These are phyloP conservation scores for Phytophthora cactorum DNA, from an alignment of 352 stramenopile genomes.

Conservation along the genomic window DNA sequence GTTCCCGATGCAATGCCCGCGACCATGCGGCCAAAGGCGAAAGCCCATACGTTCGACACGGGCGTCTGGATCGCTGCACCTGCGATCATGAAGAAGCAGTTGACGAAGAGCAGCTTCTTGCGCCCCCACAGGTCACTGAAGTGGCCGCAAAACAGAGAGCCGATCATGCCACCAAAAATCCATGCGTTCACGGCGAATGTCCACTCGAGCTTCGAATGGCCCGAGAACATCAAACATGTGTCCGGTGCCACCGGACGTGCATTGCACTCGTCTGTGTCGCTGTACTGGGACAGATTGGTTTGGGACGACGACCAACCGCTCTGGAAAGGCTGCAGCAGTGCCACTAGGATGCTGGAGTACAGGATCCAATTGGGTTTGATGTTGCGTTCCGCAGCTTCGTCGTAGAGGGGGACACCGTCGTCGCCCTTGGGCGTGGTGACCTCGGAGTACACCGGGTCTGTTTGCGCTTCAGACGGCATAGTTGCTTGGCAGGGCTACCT, in stretches of 20 bases:
- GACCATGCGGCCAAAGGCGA: constrained; percentile 33
- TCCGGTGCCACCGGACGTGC: constrained; percentile 41
- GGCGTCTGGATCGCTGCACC: constrained; percentile 43
- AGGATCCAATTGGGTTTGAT: constrained; percentile 47
- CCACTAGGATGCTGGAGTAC: constrained; percentile 50
- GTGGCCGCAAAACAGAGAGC: constrained; percentile 42
- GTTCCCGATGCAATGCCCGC: constrained; percentile 21
- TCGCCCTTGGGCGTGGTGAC: constrained; percentile 17
- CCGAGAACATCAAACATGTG: constrained; percentile 47
- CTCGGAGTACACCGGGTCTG: not conserved
- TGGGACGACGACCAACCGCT: constrained; percentile 65
- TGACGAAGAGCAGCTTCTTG: constrained; percentile 35
- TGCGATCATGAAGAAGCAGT: constrained; percentile 44
- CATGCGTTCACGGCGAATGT: constrained; percentile 41
- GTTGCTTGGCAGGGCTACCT: not conserved
- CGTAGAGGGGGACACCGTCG: constrained; percentile 13
- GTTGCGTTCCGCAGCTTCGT: constrained; percentile 18
- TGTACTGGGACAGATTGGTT: constrained; percentile 68
- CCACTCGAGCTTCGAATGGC: constrained; percentile 44
- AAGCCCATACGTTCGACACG: constrained; percentile 38
- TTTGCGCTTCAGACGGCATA: not conserved
- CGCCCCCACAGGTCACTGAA: constrained; percentile 42
- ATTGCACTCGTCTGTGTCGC: constrained; percentile 55
- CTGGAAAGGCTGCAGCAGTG: constrained; percentile 53
- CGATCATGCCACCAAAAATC: constrained; percentile 64